Conservation (phyloP, 208 protist species). For the Trypanosoma boissoni region DNA sequence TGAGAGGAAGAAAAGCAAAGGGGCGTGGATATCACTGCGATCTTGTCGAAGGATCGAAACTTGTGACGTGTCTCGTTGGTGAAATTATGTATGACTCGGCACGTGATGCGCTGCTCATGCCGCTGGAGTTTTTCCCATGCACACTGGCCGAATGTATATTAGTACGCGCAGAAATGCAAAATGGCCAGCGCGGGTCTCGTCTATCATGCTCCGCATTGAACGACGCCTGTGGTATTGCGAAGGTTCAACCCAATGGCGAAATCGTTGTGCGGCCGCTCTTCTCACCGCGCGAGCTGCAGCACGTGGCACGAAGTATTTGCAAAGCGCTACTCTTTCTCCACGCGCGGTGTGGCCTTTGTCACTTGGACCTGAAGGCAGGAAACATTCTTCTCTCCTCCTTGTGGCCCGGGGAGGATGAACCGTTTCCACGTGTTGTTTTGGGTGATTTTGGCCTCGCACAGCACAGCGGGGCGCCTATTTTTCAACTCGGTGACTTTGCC, state of each 20-base stretch:
- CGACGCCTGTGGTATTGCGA: not conserved
- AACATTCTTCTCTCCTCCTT: constrained; percentile 31
- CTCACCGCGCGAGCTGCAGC: constrained; percentile 20
- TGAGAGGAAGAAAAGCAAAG: not conserved
- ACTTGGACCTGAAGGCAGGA: constrained; percentile 36
- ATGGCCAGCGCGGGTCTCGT: not conserved
- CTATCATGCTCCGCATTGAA: not conserved
- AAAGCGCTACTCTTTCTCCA: constrained; percentile 21
- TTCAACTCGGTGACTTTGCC: constrained; percentile 38
- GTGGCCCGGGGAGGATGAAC: not conserved
- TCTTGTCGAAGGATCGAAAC: constrained; percentile 6
- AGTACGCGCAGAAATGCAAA: no score
- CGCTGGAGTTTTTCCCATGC: constrained; percentile 14
- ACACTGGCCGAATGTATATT: constrained; percentile 17
- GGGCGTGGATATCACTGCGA: not conserved
- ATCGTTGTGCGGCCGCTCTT: constrained; percentile 3
- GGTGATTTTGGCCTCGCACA: constrained; percentile 34
- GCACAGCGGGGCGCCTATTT: constrained; percentile 13
- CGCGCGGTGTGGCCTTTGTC: constrained; percentile 8
- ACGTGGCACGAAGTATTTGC: constrained; percentile 25
- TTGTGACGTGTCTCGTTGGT: constrained; percentile 11
- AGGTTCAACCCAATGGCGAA: not conserved
- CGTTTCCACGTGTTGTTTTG: constrained; percentile 16
- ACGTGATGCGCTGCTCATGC: constrained; percentile 15
- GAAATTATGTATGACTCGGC: constrained; percentile 21